Conservation (phyloP, 2,329 filamentous ascomycete species). For the Talaromyces sp. region DNA sequence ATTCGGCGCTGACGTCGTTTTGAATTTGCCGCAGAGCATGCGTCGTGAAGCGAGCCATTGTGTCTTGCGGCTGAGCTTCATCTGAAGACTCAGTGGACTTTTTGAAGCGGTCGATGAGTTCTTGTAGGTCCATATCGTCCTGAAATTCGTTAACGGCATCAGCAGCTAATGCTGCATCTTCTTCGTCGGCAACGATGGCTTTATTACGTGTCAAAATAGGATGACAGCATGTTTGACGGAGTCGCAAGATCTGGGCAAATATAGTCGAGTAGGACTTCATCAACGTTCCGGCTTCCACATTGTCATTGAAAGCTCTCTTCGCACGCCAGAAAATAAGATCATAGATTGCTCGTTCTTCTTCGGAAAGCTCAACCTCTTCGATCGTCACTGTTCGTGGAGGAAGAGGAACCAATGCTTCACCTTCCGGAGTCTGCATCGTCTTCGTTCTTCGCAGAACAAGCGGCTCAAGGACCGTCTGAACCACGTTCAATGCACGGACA, state of each 20-base stretch:
- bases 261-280: slow-evolving; percentile 96
- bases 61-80: slow-evolving; percentile 44
- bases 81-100: slow-evolving; percentile 60
- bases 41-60: slow-evolving; percentile 72
- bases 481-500: slow-evolving; percentile 87
- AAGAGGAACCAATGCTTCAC: slow-evolving; percentile 73
- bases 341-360: slow-evolving; percentile 84
- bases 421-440: slow-evolving; percentile 93
- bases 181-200: slow-evolving; percentile 79
- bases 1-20: slow-evolving; percentile 82
- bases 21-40: slow-evolving; percentile 89
- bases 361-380: slow-evolving; percentile 78
- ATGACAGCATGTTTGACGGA: slow-evolving; percentile 92
- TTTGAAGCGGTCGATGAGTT: slow-evolving; percentile 80
- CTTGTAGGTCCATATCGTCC: slow-evolving; percentile 93
- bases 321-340: slow-evolving; percentile 82
- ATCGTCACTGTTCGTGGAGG: slow-evolving; percentile 80
- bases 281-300: slow-evolving; percentile 85
- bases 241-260: slow-evolving; percentile 89
- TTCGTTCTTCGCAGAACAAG: slow-evolving; percentile 94
- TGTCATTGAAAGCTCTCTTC: slow-evolving; percentile 78
- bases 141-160: slow-evolving; percentile 77
- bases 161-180: slow-evolving; percentile 71
- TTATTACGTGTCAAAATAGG: slow-evolving; percentile 84
- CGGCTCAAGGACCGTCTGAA: slow-evolving; percentile 93